These are phyloP conservation scores for Fraxinus albicans DNA, from an alignment of 305 asterid genomes.

Conservation along the genomic window DNA sequence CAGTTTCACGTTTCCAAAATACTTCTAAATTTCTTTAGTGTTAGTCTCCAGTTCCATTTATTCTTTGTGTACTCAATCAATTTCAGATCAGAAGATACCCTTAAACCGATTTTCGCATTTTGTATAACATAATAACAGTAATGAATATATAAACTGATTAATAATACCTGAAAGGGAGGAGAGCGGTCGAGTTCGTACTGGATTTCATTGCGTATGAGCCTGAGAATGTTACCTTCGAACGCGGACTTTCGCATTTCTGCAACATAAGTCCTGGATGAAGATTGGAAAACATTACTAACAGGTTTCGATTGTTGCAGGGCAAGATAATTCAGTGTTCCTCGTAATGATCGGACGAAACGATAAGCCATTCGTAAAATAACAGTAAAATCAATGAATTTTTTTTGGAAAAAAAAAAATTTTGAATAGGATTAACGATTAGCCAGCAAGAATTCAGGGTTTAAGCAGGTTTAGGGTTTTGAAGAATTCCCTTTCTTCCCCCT, in stretches of 20 bases:
- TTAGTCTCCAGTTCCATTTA: neutral
- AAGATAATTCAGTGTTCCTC: slow-evolving; percentile 36
- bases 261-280: slow-evolving; percentile 44
- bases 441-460: slow-evolving; percentile 23
- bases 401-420: neutral
- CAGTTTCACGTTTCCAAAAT: neutral
- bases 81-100: neutral
- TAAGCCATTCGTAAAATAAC: slow-evolving; percentile 44
- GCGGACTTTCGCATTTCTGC: slow-evolving; percentile 76
- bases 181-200: slow-evolving; percentile 67
- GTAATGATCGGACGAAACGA: slow-evolving; percentile 49
- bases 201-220: slow-evolving; percentile 72
- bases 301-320: slow-evolving; percentile 28
- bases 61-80: neutral
- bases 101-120: neutral
- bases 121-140: neutral
- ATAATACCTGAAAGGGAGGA: slow-evolving; percentile 59
- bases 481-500: neutral
- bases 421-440: neutral
- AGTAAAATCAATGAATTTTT: slow-evolving; percentile 6
- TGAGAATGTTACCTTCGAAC: slow-evolving; percentile 72
- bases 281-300: slow-evolving; percentile 23
- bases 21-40: neutral
- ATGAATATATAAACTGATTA: neutral
- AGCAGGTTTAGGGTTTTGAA: slow-evolving; percentile 14